These are phyloP conservation scores for Zygosaccharomyces lentus DNA, from an alignment of 805 yeast species.

Conservation along the genomic window DNA sequence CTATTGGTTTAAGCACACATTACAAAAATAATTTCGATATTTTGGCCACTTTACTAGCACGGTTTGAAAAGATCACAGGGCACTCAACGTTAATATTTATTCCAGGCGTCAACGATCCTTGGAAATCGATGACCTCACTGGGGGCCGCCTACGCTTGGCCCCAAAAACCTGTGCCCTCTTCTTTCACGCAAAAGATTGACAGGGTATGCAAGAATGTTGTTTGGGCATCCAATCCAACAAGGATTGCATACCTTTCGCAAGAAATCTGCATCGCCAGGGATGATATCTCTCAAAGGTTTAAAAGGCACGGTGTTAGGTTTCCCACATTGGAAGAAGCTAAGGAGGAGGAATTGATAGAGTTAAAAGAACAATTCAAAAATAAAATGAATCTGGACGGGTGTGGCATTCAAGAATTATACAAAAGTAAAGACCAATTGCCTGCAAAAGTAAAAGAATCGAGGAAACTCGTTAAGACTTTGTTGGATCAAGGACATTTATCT, in stretches of 20 bases:
- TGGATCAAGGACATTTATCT: slow-evolving; percentile 84
- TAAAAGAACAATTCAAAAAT: slow-evolving; percentile 8
- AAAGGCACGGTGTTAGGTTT: slow-evolving; percentile 62
- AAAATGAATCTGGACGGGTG: slow-evolving; percentile 26
- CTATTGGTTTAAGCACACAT: slow-evolving; percentile 46
- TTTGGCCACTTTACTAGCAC: slow-evolving; percentile 59
- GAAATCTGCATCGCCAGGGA: slow-evolving; percentile 75
- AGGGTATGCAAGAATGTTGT: slow-evolving; percentile 51
- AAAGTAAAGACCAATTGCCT: slow-evolving; percentile 37
- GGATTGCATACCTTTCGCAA: slow-evolving; percentile 75
- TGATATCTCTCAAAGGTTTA: slow-evolving; percentile 63
- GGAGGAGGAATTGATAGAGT: slow-evolving; percentile 25
- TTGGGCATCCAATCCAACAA: slow-evolving; percentile 73
- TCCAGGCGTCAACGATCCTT: slow-evolving; percentile 92
- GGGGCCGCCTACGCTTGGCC: slow-evolving; percentile 69
- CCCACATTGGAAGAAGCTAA: slow-evolving; percentile 38
- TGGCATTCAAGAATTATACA: slow-evolving; percentile 27
- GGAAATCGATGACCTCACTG: slow-evolving; percentile 69
- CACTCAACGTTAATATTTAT: slow-evolving; percentile 60
- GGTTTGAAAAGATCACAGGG: slow-evolving; percentile 36
- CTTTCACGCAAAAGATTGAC: slow-evolving; percentile 65
- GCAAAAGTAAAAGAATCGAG: slow-evolving; percentile 55
- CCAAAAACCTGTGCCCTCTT: slow-evolving; percentile 60
- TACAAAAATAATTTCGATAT: slow-evolving; percentile 71
- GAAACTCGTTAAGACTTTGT: slow-evolving; percentile 68